Evolutionary conservation across 352 stramenopile species (phyloP), one percentile per base, ranked within the genome.

Genomic region (Phytophthora pistaciae): DNA sequence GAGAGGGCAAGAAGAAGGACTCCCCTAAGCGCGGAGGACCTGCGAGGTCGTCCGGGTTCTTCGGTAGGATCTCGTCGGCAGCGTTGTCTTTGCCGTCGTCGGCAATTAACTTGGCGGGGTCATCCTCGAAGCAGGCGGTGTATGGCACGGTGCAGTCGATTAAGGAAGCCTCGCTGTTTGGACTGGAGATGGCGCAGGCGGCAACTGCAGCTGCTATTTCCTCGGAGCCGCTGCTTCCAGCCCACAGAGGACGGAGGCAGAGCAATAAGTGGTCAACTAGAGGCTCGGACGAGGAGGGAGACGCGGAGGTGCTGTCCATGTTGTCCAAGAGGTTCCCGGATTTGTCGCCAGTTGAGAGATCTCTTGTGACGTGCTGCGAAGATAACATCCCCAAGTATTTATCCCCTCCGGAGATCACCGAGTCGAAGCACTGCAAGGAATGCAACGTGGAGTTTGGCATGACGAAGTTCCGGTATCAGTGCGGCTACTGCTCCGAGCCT

Each of bases 391-490:
- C 77, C 1, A 78, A 75, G 20, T 78, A 81, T 65, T 58, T 93
- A 44, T 80, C 77, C 13, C 86, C 87, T 21, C 88, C 88, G n/a
- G 89, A 95, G 53, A 68, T 85, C 23, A 88, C 68, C 0, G 80
- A 81, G 33, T 80, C 75, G 1, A 92, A 92, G 40, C 60, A 79
- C 9, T 96, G 89, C 74, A 94, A 91, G 48, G 68, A 75, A 40
- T 96, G 90, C 76, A 66, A 78, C 1, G 63, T 87, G 0, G 80
- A 91, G 56, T 96, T 96, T 63, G 87, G 88, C 10, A 79, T 96
- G 66, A 93, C 84, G 5, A 94, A 93, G 70, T 96, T 95, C 31
- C 80, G 87, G 0, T 96, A 95, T 56, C 78, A 91, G 56, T 96
- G 88, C 60, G 88, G 90, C 1, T 95, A 95, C 71, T 95, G 90